Conservation (phyloP, 2,329 filamentous ascomycete species). For the Penicillium sp. region DNA sequence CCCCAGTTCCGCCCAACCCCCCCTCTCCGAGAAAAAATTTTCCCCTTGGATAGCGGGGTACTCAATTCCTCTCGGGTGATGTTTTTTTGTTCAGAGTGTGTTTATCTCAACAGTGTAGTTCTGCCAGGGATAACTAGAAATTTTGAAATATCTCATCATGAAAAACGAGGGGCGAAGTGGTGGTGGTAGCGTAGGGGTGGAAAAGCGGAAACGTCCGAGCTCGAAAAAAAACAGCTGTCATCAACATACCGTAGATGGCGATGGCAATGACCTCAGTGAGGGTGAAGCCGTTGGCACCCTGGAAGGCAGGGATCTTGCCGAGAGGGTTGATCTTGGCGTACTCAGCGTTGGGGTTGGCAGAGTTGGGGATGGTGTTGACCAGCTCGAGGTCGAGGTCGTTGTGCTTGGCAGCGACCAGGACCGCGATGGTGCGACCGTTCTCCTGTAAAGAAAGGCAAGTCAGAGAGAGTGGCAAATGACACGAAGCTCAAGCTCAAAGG, state of each 20-base stretch:
- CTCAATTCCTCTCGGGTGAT: constrained; percentile 47
- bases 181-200: constrained; percentile 7
- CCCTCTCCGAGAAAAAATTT: constrained; percentile 18
- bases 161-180: constrained; percentile 18
- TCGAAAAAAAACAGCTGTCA: constrained; percentile 18
- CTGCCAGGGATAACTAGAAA: constrained; percentile 98
- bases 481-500: background rate
- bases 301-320: constrained; percentile 89
- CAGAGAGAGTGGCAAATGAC: constrained; percentile 5
- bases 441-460: constrained; percentile 55
- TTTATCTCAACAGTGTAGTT: constrained; percentile 80
- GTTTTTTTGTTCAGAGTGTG: constrained; percentile 69
- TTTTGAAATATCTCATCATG: constrained; percentile 73
- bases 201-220: constrained; percentile 2
- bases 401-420: constrained; percentile 94
- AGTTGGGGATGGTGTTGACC: constrained; percentile 60
- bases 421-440: constrained; percentile 86
- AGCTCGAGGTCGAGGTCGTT: constrained; percentile 92
- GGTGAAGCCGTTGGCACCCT: constrained; percentile 86
- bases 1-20: constrained; percentile 12
- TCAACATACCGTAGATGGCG: constrained; percentile 89
- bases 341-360: constrained; percentile 63
- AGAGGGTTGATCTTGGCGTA: constrained; percentile 86
- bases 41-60: constrained; percentile 33
- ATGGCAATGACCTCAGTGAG: constrained; percentile 92